These are phyloP conservation scores for Mortierella hygrophila DNA, from an alignment of 192 early-diverging fungal genomes.

Conservation along the genomic window DNA sequence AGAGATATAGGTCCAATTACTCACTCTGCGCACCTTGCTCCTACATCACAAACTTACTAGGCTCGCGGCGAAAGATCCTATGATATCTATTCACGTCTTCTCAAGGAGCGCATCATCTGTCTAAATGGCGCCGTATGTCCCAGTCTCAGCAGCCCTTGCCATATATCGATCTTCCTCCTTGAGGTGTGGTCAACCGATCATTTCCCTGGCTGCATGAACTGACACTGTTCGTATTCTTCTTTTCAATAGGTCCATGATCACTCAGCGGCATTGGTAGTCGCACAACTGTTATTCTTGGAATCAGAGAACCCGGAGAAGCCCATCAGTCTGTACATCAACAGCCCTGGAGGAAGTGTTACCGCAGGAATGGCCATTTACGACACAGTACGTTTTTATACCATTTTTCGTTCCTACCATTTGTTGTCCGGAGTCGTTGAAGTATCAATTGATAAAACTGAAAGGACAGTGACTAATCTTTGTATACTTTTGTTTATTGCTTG, in stretches of 20 bases:
- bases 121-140: constrained; percentile 86
- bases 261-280: constrained; percentile 89
- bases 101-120: constrained; percentile 97
- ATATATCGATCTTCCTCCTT: neutral
- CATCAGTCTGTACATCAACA: constrained; percentile 97
- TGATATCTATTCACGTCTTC: constrained; percentile 96
- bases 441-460: neutral
- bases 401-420: neutral
- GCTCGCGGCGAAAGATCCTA: constrained; percentile 93
- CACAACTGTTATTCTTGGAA: constrained; percentile 95
- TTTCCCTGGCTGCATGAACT: neutral
- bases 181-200: too few species aligned
- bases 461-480: neutral
- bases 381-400: constrained; percentile 65
- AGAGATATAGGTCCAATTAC: neutral
- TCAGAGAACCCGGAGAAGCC: constrained; percentile 95
- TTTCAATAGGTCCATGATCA: constrained; percentile 80
- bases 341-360: constrained; percentile 96
- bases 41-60: constrained; percentile 29
- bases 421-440: neutral
- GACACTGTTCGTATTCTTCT: neutral
- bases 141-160: too few species aligned
- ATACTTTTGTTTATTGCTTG: neutral
- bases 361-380: constrained; percentile 96
- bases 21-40: neutral